Conservation (phyloP, 495 filamentous ascomycete genomes). For the Lasiosphaeria miniovina region DNA sequence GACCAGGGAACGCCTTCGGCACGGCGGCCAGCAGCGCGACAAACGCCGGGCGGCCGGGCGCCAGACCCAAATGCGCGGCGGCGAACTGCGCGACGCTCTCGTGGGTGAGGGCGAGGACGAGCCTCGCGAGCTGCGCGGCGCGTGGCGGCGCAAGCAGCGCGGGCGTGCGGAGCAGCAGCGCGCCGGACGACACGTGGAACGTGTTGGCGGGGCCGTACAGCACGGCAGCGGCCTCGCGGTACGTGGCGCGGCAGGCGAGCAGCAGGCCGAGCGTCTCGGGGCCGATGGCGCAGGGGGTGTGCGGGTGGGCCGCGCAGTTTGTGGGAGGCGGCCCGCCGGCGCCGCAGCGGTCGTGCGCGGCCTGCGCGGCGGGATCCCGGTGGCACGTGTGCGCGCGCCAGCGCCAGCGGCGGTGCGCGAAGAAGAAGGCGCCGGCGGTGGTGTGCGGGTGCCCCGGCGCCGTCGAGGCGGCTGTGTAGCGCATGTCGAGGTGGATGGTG, state of each 20-base stretch:
- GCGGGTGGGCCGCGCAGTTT: conserved; percentile 7
- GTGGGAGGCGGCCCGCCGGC: conserved; percentile 16
- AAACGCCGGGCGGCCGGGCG: conserved; percentile 13
- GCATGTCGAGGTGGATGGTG: conserved; percentile 23
- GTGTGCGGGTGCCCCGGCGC: conserved; percentile 18
- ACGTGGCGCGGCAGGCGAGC: conserved; percentile 13
- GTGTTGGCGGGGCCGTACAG: conserved; percentile 20
- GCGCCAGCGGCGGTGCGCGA: conserved; percentile 13
- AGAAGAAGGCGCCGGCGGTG: conserved; percentile 9
- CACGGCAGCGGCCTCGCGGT: conserved; percentile 21
- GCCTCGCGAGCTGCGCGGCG: not conserved
- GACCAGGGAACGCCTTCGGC: conserved; percentile 13
- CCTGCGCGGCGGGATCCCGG: conserved; percentile 14
- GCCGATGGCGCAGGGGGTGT: conserved; percentile 11
- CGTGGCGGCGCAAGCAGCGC: conserved; percentile 6
- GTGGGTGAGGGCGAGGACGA: conserved; percentile 3
- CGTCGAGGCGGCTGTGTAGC: conserved; percentile 15
- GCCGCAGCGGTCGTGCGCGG: conserved; percentile 15
- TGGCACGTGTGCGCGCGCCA: conserved; percentile 21
- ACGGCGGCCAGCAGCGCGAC: conserved; percentile 6
- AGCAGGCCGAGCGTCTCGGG: conserved; percentile 11
- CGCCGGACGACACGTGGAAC: conserved; percentile 17
- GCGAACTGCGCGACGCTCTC: conserved; percentile 15
- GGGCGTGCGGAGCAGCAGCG: conserved; percentile 4
- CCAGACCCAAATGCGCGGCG: conserved; percentile 11